phyloP scores from a whole-genome alignment of 2,329 filamentous ascomycete species.

The Pseudophaeomoniella oleicola region DNA sequence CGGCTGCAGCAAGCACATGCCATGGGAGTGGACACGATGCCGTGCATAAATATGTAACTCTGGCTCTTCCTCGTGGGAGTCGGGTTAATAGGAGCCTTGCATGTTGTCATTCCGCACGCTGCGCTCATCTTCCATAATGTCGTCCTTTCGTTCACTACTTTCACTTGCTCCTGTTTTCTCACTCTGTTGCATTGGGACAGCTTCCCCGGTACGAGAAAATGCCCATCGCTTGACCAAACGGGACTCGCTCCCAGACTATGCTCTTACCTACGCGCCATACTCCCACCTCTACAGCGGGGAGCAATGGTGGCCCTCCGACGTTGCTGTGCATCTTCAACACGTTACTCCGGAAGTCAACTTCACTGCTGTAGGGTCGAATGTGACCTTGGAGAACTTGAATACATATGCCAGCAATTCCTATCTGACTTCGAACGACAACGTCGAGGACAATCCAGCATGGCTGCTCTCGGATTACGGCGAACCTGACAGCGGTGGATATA shows the following conservation, averaged over 20 bases:
- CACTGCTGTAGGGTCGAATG: not conserved
- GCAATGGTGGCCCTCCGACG: not conserved
- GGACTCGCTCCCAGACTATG: not conserved
- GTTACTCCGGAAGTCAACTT: constrained; percentile 1
- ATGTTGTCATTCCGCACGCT: no score
- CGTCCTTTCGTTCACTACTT: no score
- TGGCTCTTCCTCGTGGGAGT: no score
- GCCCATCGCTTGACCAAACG: no score
- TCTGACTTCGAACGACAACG: constrained; percentile 34
- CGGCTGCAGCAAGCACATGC: no score
- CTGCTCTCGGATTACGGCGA: constrained; percentile 40
- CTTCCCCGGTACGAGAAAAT: no score
- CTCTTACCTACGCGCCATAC: not conserved
- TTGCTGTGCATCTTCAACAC: not conserved
- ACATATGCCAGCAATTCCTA: constrained; percentile 23
- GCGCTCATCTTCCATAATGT: no score
- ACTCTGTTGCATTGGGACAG: no score
- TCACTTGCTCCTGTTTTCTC: no score
- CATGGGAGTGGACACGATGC: no score
- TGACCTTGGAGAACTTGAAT: constrained; percentile 1
- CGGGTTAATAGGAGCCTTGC: no score
- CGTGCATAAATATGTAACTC: no score
- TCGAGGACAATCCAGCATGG: constrained; percentile 31
- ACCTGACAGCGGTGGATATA: constrained; percentile 32
- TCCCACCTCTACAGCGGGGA: not conserved